Base-by-base conservation (phyloP, 176 grass and related monocot species). In the Triticum monococcum region DNA sequence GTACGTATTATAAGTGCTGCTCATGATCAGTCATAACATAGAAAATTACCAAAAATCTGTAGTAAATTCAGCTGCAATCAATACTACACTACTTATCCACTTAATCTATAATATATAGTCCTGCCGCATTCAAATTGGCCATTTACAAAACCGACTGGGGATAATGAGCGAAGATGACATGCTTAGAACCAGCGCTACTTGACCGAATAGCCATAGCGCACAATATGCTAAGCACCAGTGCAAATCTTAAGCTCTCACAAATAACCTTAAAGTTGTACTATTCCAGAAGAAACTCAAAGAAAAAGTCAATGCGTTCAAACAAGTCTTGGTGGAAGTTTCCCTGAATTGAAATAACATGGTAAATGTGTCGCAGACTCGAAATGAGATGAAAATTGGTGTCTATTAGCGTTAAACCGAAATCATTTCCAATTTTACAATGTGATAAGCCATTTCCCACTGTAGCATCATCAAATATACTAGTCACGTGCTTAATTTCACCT, bases 401-500 rank as follows among this genome's bases (percentile, higher is more conserved):
- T 26, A n/a, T 56, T 57, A 67, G 9, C 8, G 11, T 78, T 3
- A 82, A 60, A 30, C 1, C 5, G 2, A 78, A 25, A 45, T 28
- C 5, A 5, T 75, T 90, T 79, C 23, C 64, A 59, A 31, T 65
- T 71, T 65, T 40, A 67, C 33, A 25, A 75, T 59, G 78, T 11
- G 50, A 23, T 28, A 83, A 26, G 35, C 24, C 41, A 62, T 80
- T 81, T 84, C 25, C 43, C 71, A 50, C 37, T 38, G 16, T 59
- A 31, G 50, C 16, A 61, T 66, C 20, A 14, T 75, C 13, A 50
- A 79, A 57, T 38, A 81, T 32, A 91, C 16, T 33, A 76, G 69
- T 80, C 48, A 52, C 22, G 36, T 91, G 67, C 36, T 54, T 54
- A 22, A 61, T 56, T 66, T 65, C 33, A 95, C 93, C 90, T 95